A percentile compares a stretch with the other conserved stretches of the same genome.
phyloP scores from a whole-genome alignment of 768 basidiomycete genomes.

The Lepiota brunneoincarnata region DNA sequence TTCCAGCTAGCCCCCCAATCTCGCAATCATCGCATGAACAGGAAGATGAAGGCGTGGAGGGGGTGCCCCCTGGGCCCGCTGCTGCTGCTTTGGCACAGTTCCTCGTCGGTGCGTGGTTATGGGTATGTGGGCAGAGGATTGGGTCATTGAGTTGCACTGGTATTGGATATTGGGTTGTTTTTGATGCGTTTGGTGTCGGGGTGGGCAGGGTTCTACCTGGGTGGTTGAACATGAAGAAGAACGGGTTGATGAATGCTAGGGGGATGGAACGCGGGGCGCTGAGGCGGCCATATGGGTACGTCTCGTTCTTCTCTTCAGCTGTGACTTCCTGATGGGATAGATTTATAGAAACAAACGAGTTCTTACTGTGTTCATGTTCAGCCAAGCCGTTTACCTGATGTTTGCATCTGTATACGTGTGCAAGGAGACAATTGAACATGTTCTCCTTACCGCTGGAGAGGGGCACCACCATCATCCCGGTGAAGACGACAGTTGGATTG shows the following conservation, averaged over 20 bases:
- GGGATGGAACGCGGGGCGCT: constrained; percentile 37
- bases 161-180: constrained; percentile 94
- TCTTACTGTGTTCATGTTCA: constrained; percentile 74
- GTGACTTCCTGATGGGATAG: constrained; percentile 6
- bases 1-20: constrained; percentile 34
- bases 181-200: constrained; percentile 83
- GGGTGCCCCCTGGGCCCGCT: constrained; percentile 19
- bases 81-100: constrained; percentile 46
- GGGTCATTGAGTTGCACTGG: constrained; percentile 89
- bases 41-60: constrained; percentile 9
- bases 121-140: constrained; percentile 86
- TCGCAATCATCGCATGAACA: constrained; percentile 4
- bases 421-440: constrained; percentile 94
- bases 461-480: constrained; percentile 66
- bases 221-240: constrained; percentile 32
- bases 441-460: constrained; percentile 64
- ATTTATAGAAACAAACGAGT: constrained; percentile 56
- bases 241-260: constrained; percentile 14
- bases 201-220: constrained; percentile 44
- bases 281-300: constrained; percentile 56
- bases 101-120: constrained; percentile 68
- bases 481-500: constrained; percentile 50
- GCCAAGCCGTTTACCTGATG: constrained; percentile 90
- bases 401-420: constrained; percentile 95
- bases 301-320: constrained; percentile 5